Evolutionary conservation across 73 alveolate species (phyloP).

Genomic region (Paramecium biaurelia): DNA sequence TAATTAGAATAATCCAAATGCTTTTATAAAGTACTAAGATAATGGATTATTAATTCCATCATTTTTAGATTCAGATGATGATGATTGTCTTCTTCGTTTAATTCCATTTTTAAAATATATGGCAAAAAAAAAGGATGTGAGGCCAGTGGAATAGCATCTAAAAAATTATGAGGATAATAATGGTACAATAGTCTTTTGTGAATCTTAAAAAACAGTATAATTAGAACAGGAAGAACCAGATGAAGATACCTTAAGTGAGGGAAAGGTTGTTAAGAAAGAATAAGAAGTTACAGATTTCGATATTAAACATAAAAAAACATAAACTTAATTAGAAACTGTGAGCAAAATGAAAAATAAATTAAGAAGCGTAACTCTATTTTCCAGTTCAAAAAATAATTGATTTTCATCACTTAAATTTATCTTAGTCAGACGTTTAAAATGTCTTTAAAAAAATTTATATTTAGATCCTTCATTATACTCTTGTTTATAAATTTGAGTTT

Average conservation of each 20-base stretch:
- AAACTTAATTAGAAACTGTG: neutral
- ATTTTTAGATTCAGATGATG: conserved; percentile 43
- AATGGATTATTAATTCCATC: conserved; percentile 51
- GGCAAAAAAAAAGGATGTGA: conserved; percentile 12
- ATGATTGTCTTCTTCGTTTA: conserved; percentile 19
- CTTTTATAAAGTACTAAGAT: neutral
- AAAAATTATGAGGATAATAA: neutral
- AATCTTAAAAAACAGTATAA: neutral
- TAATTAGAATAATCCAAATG: conserved; percentile 43
- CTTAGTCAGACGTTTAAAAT: neutral
- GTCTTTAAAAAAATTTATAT: no score
- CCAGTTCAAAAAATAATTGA: neutral
- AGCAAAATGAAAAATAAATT: neutral
- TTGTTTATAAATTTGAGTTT: neutral
- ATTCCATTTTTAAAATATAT: conserved; percentile 27
- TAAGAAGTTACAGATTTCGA: conserved; percentile 8
- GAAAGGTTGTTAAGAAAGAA: conserved; percentile 20
- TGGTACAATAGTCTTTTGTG: neutral
- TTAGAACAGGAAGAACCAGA: neutral
- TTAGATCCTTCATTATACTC: neutral
- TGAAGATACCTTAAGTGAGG: conserved; percentile 43
- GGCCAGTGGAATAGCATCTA: neutral
- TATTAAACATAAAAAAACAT: conserved; percentile 15
- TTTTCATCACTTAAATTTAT: neutral
- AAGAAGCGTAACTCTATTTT: conserved; percentile 15